A percentile compares a stretch with the other conserved stretches of the same genome.
These are phyloP conservation scores for Haplosporangium sp. DNA, from an alignment of 371 early-diverging fungal species.

Conservation along the genomic window DNA sequence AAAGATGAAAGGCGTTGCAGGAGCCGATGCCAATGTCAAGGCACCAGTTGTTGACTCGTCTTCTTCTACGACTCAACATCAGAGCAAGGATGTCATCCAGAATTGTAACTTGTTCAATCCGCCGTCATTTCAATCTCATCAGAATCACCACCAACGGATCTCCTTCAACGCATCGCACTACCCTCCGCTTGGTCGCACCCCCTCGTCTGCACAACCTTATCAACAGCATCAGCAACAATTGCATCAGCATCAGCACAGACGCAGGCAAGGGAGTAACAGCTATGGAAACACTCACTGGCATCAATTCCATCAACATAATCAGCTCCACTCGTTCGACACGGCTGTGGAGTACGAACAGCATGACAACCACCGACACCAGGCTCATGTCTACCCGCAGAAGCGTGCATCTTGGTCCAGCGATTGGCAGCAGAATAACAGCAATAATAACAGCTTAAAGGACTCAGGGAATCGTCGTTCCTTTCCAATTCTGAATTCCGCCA, in stretches of 20 bases:
- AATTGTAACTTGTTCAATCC: conserved; percentile 8
- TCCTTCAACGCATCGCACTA: conserved; percentile 3
- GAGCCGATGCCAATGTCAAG: conserved; percentile 5
- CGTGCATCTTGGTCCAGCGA: conserved; percentile 18
- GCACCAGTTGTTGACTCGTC: conserved; percentile 6
- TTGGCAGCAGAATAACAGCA: neutral
- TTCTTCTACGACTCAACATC: conserved; percentile 4
- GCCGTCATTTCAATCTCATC: conserved; percentile 18
- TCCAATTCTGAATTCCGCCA: conserved; percentile 28
- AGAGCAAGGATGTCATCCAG: conserved; percentile 1
- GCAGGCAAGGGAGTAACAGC: conserved; percentile 17
- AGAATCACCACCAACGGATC: neutral
- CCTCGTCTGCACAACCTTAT: conserved; percentile 4
- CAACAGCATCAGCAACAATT: conserved; percentile 29
- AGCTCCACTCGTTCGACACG: conserved; percentile 14
- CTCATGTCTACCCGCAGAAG: conserved; percentile 11
- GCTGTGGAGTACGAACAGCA: conserved; percentile 1
- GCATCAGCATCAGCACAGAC: conserved; percentile 20
- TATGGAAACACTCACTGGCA: conserved; percentile 34
- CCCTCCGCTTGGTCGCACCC: conserved; percentile 6
- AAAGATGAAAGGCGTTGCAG: conserved; percentile 29
- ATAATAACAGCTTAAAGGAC: conserved; percentile 6
- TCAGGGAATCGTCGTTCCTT: conserved; percentile 19
- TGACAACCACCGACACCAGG: neutral
- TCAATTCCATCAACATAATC: conserved; percentile 37